phyloP scores from a whole-genome alignment of 441 rosid genomes.

The Euphorbia schlechtendalii region DNA sequence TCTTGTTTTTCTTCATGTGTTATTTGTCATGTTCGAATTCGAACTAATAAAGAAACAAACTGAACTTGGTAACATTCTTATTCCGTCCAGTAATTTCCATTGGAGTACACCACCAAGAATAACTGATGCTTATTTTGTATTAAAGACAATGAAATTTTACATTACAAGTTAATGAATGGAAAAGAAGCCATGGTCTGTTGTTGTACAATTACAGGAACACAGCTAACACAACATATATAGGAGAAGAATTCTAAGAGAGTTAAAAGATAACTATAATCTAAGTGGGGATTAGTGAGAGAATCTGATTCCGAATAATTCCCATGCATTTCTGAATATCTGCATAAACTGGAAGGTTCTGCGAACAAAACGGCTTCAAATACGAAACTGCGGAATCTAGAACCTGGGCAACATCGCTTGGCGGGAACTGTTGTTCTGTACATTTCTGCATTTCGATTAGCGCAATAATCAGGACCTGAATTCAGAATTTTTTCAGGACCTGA shows the following conservation, averaged over 20 bases:
- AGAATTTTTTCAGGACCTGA: neutral
- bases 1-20: too few species aligned
- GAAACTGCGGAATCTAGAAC: constrained; percentile 76
- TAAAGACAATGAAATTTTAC: neutral
- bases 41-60: too few species aligned
- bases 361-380: constrained; percentile 72
- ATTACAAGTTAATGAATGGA: neutral
- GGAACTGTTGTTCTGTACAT: constrained; percentile 89
- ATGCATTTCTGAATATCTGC: constrained; percentile 91
- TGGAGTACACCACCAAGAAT: too few species aligned
- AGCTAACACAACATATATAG: neutral
- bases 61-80: too few species aligned
- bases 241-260: neutral
- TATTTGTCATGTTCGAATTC: too few species aligned
- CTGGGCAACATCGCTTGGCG: constrained; percentile 85
- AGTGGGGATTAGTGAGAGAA: constrained; percentile 84
- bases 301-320: constrained; percentile 91
- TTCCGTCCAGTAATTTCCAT: too few species aligned
- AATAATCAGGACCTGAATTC: neutral
- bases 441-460: constrained; percentile 44
- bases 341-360: constrained; percentile 76
- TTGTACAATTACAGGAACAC: constrained; percentile 1
- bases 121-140: neutral
- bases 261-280: neutral
- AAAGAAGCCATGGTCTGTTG: neutral